These are phyloP conservation scores for Blastobotrys persicus DNA, from an alignment of 1,139 yeast genomes.

Conservation along the genomic window DNA sequence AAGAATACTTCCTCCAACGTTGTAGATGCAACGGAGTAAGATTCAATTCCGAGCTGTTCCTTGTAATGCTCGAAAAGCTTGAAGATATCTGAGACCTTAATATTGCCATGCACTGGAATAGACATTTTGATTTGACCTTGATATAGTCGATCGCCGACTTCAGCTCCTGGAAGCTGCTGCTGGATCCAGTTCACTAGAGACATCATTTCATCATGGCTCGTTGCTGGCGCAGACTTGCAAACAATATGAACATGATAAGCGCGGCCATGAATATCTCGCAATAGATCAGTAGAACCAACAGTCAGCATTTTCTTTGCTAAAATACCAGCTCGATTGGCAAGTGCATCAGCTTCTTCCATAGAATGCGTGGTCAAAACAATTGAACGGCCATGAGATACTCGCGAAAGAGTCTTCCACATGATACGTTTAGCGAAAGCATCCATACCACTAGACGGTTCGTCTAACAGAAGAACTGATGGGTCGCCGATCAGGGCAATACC, in stretches of 20 bases:
- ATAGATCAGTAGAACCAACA: conserved; percentile 34
- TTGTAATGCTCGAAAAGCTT: conserved; percentile 31
- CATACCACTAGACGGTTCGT: conserved; percentile 91
- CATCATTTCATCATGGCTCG: conserved; percentile 30
- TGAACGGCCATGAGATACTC: conserved; percentile 35
- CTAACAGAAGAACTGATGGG: conserved; percentile 84
- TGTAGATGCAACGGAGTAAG: conserved; percentile 36
- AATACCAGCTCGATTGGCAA: conserved; percentile 40
- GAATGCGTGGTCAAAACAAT: conserved; percentile 41
- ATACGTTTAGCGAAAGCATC: conserved; percentile 60
- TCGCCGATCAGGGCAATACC: conserved; percentile 96
- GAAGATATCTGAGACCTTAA: conserved; percentile 29
- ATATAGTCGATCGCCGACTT: conserved; percentile 33
- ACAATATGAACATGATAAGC: conserved; percentile 35
- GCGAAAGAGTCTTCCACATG: conserved; percentile 39
- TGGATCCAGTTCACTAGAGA: conserved; percentile 25
- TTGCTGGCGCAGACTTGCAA: conserved; percentile 31
- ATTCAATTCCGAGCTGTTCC: conserved; percentile 29
- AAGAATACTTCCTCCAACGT: conserved; percentile 39
- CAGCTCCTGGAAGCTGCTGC: conserved; percentile 27
- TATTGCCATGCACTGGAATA: conserved; percentile 24
- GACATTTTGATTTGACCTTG: conserved; percentile 38
- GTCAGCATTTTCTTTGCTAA: conserved; percentile 36
- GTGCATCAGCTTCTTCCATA: conserved; percentile 43
- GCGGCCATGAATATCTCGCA: conserved; percentile 33